These are phyloP conservation scores for Pholiota adiposa DNA, from an alignment of 1,284 basidiomycete genomes.

Conservation along the genomic window DNA sequence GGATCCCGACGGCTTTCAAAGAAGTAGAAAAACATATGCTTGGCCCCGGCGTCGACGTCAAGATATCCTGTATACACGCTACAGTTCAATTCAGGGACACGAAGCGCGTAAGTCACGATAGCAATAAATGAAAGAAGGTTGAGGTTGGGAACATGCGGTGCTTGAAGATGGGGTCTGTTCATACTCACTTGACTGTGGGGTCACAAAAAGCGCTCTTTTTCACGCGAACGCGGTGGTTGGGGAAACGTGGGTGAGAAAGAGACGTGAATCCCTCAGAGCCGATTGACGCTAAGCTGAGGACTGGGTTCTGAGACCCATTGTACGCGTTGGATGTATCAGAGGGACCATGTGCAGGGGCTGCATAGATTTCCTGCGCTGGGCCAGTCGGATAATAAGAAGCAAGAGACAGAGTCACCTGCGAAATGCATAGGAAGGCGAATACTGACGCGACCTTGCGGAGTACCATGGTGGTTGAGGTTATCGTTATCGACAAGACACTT, in stretches of 20 bases:
- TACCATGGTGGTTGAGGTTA: constrained; percentile 5
- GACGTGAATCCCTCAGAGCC: constrained; percentile 43
- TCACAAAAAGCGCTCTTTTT: constrained; percentile 59
- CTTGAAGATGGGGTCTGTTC: neutral
- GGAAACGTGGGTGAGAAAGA: constrained; percentile 56
- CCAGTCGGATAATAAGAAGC: neutral
- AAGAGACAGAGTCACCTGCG: neutral
- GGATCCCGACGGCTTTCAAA: constrained; percentile 81
- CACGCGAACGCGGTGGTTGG: constrained; percentile 54
- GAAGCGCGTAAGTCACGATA: constrained; percentile 13
- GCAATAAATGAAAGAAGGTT: constrained; percentile 11
- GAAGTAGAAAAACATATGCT: constrained; percentile 87
- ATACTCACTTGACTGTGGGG: constrained; percentile 50
- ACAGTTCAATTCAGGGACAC: constrained; percentile 2
- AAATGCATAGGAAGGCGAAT: neutral
- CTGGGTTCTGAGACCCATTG: constrained; percentile 6
- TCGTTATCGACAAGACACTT: neutral
- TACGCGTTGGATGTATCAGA: neutral
- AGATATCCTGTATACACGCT: constrained; percentile 49
- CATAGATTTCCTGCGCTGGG: neutral
- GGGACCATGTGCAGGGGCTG: neutral
- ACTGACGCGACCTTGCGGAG: neutral
- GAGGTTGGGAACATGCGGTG: neutral
- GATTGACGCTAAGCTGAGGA: constrained; percentile 17
- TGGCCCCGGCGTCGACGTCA: constrained; percentile 60